Percentiles rank a stretch among this genome's conserved stretches.
Evolutionary conservation across 2,329 filamentous ascomycete genomes (phyloP).

Genomic region (Diaporthe sp.): DNA sequence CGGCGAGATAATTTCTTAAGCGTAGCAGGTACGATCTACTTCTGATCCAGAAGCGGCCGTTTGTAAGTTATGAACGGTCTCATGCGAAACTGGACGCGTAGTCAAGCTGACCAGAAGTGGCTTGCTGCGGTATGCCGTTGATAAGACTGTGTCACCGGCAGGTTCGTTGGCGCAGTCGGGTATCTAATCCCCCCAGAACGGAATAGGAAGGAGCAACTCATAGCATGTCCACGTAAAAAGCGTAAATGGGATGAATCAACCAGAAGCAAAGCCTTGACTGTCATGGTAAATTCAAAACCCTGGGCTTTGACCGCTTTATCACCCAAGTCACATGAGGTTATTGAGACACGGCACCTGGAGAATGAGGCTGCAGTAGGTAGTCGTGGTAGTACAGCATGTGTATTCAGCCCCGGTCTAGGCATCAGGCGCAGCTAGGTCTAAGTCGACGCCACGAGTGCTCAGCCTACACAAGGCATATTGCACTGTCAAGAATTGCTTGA

Average conservation of each 20-base stretch:
- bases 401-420: slow-evolving; percentile 1
- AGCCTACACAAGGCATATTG: slow-evolving; percentile 13
- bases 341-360: no score
- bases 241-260: neutral
- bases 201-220: neutral
- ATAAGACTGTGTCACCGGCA: neutral
- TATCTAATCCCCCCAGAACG: neutral
- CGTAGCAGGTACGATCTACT: neutral
- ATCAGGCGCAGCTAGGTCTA: neutral
- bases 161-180: neutral
- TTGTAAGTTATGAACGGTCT: neutral
- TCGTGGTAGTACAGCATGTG: neutral
- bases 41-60: no score
- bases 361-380: neutral
- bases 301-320: neutral
- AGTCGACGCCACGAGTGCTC: slow-evolving; percentile 6
- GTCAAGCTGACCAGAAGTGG: slow-evolving; percentile 16
- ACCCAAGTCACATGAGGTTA: neutral
- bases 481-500: neutral
- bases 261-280: neutral
- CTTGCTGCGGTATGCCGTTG: neutral
- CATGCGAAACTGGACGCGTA: neutral
- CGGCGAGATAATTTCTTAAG: neutral
- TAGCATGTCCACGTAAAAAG: neutral
- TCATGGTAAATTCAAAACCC: neutral